Evolutionary conservation across 345 rosid species (phyloP).

Genomic region (Camelina neglecta): DNA sequence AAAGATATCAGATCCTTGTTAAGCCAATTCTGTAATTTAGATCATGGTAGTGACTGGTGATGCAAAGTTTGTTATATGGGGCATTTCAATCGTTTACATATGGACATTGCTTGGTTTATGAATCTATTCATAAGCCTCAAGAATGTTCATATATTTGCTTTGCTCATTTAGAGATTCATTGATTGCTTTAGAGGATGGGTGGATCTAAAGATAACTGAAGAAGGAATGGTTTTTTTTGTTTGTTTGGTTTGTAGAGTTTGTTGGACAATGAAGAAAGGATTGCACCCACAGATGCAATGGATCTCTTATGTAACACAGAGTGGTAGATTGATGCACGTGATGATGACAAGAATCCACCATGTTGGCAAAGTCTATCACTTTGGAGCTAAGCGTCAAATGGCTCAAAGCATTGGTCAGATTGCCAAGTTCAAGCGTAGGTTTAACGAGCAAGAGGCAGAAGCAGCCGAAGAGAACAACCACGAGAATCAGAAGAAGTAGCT

Average conservation of each 20-base stretch:
- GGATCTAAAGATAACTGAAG: background rate
- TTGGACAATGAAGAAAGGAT: slow-evolving; percentile 79
- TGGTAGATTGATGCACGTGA: slow-evolving; percentile 83
- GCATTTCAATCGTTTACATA: background rate
- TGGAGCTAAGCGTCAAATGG: slow-evolving; percentile 88
- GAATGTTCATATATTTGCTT: background rate
- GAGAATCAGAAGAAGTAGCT: slow-evolving; percentile 41
- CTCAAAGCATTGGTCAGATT: slow-evolving; percentile 80
- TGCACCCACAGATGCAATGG: slow-evolving; percentile 98
- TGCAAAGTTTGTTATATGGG: background rate
- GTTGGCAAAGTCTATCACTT: slow-evolving; percentile 87
- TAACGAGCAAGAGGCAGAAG: slow-evolving; percentile 58
- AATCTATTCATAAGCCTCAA: background rate
- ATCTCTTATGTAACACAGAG: slow-evolving; percentile 90
- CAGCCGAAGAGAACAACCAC: slow-evolving; percentile 16
- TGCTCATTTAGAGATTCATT: background rate
- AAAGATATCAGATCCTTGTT: background rate
- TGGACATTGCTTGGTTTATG: background rate
- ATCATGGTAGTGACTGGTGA: background rate
- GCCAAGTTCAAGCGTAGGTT: slow-evolving; percentile 86
- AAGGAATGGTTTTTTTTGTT: background rate
- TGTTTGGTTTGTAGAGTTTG: slow-evolving; percentile 34
- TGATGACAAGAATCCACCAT: slow-evolving; percentile 88
- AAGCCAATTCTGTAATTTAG: background rate
- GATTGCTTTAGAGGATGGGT: background rate